phyloP scores from a whole-genome alignment of 371 early-diverging fungal genomes.

The Mortierella sp. region DNA sequence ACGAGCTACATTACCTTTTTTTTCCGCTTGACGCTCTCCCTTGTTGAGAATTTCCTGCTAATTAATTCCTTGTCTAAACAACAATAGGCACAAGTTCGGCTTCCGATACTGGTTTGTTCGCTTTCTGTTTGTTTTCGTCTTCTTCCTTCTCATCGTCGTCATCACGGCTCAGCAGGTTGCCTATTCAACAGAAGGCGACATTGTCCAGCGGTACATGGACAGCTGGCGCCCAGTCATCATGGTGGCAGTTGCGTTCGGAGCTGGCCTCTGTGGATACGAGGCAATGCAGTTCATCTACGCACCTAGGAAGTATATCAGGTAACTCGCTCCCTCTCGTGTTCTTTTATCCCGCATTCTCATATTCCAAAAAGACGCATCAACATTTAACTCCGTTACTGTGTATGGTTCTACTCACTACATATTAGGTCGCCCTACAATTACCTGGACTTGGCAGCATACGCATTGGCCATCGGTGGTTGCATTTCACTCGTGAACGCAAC shows the following conservation, averaged over 20 bases:
- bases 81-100: conserved; percentile 48
- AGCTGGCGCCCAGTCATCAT: conserved; percentile 32
- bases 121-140: conserved; percentile 30
- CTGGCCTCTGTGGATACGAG: conserved; percentile 32
- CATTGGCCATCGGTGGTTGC: conserved; percentile 34
- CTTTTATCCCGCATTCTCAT: neutral
- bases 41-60: neutral
- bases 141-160: conserved; percentile 30
- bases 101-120: conserved; percentile 36
- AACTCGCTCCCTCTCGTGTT: neutral
- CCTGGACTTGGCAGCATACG: conserved; percentile 36
- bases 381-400: neutral
- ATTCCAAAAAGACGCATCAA: neutral
- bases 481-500: conserved; percentile 17
- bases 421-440: conserved; percentile 51
- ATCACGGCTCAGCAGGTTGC: conserved; percentile 41
- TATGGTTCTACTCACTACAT: neutral
- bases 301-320: conserved; percentile 42
- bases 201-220: conserved; percentile 15
- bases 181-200: neutral
- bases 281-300: conserved; percentile 34
- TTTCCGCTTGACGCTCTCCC: neutral
- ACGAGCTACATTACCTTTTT: neutral
- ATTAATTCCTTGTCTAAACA: neutral
- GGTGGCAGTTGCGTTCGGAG: conserved; percentile 28